Evolutionary conservation across 2,329 filamentous ascomycete species (phyloP).

Genomic region (Botrytis medusae): DNA sequence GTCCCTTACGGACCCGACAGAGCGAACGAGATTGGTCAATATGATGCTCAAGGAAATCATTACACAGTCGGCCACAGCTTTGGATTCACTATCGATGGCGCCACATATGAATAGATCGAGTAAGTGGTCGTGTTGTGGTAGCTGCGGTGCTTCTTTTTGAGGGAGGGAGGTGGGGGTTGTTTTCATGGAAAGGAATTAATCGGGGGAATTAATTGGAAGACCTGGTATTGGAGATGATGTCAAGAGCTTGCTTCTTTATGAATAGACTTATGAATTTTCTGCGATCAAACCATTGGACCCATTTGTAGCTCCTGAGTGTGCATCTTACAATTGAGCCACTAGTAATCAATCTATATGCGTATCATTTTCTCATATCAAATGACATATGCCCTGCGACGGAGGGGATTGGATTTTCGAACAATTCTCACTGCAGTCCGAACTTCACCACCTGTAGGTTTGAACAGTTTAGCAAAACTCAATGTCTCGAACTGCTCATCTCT

Average conservation of each 20-base stretch:
- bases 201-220: neutral
- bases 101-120: neutral
- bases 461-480: neutral
- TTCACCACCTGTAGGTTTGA: too few relatives aligned
- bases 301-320: neutral
- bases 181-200: neutral
- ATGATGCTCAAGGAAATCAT: constrained; percentile 24
- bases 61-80: constrained; percentile 32
- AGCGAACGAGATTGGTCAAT: constrained; percentile 30
- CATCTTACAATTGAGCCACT: neutral
- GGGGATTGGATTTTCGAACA: neutral
- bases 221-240: neutral
- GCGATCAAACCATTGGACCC: neutral
- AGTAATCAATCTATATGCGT: neutral
- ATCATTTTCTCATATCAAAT: neutral
- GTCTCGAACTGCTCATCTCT: too few relatives aligned
- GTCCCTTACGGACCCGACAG: constrained; percentile 33
- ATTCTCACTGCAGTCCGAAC: neutral
- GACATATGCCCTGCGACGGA: neutral
- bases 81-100: constrained; percentile 21
- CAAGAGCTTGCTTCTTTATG: neutral
- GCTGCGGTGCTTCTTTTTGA: neutral
- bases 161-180: neutral
- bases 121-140: neutral
- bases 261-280: neutral